These are phyloP conservation scores for Phytophthora tubulina DNA, from an alignment of 352 stramenopile species.

Conservation along the genomic window DNA sequence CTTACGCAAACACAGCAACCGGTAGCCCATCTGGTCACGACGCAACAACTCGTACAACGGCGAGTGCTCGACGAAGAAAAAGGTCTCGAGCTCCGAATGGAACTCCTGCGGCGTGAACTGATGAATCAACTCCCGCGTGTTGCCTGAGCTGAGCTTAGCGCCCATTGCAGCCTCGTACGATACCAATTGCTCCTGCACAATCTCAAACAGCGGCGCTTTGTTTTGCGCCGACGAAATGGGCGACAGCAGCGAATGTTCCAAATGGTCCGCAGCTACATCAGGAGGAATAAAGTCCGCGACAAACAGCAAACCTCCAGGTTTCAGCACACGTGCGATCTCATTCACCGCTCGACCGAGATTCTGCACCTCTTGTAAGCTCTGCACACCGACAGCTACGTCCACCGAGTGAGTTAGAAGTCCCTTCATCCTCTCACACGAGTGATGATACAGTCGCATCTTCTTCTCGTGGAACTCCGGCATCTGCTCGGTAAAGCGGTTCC, in stretches of 20 bases:
- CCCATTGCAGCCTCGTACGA: slow-evolving; percentile 56
- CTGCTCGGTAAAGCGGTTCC: slow-evolving; percentile 58
- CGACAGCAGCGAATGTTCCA: slow-evolving; percentile 52
- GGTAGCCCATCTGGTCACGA: slow-evolving; percentile 61
- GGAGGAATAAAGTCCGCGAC: slow-evolving; percentile 77
- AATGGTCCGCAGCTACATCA: slow-evolving; percentile 44
- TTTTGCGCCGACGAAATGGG: slow-evolving; percentile 44
- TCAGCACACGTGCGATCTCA: slow-evolving; percentile 70
- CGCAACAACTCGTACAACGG: slow-evolving; percentile 55
- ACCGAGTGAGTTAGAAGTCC: slow-evolving; percentile 60
- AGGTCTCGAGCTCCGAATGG: slow-evolving; percentile 60
- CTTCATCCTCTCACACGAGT: slow-evolving; percentile 74
- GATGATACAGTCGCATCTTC: slow-evolving; percentile 66
- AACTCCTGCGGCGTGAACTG: slow-evolving; percentile 56
- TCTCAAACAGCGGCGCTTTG: slow-evolving; percentile 46
- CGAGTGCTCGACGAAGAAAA: slow-evolving; percentile 66
- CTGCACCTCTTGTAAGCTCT: slow-evolving; percentile 76
- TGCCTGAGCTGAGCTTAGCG: slow-evolving; percentile 51
- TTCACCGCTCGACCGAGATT: slow-evolving; percentile 51
- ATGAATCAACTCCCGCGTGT: slow-evolving; percentile 47
- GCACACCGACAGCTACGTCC: slow-evolving; percentile 63
- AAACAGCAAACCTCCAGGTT: slow-evolving; percentile 66
- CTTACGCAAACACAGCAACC: slow-evolving; percentile 61
- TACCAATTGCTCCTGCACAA: slow-evolving; percentile 59
- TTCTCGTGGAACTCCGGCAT: slow-evolving; percentile 44